A percentile compares a stretch with the other conserved stretches of the same genome.
Evolutionary conservation across 176 grass and related monocot genomes (phyloP).

Genomic region (Musa schizocarpa): DNA sequence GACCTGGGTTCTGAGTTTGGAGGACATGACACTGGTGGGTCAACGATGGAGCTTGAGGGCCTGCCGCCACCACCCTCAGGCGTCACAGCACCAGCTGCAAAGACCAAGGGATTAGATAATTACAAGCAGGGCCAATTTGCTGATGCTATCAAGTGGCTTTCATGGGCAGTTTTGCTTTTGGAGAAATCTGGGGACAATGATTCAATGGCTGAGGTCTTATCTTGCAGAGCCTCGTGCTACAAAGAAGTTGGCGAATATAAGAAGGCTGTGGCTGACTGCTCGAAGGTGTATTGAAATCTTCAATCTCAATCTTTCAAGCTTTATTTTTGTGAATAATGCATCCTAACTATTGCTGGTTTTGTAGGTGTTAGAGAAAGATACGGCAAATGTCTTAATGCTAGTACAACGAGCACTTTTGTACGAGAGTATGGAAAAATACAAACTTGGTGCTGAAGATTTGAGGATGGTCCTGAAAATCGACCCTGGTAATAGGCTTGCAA

Average conservation of each 20-base stretch:
- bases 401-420: slow-evolving; percentile 90
- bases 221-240: slow-evolving; percentile 92
- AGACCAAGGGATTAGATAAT: slow-evolving; percentile 80
- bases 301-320: background rate
- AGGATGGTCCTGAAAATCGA: slow-evolving; percentile 97
- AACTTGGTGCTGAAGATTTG: slow-evolving; percentile 85
- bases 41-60: slow-evolving; percentile 84
- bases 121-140: slow-evolving; percentile 95
- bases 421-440: slow-evolving; percentile 93
- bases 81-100: slow-evolving; percentile 49
- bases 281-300: slow-evolving; percentile 42
- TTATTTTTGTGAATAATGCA: background rate
- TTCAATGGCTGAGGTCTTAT: slow-evolving; percentile 64
- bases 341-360: slow-evolving; percentile 6
- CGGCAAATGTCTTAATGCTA: slow-evolving; percentile 65
- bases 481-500: slow-evolving; percentile 79
- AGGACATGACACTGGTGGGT: slow-evolving; percentile 35
- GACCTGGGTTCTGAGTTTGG: slow-evolving; percentile 61
- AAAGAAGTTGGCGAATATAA: slow-evolving; percentile 99
- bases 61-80: slow-evolving; percentile 73
- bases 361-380: slow-evolving; percentile 75
- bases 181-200: slow-evolving; percentile 55
- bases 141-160: slow-evolving; percentile 97
- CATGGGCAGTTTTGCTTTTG: slow-evolving; percentile 77
- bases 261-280: slow-evolving; percentile 99